Base-by-base conservation (phyloP, 164 flowering plant genomes). In the Malania oleifera region DNA sequence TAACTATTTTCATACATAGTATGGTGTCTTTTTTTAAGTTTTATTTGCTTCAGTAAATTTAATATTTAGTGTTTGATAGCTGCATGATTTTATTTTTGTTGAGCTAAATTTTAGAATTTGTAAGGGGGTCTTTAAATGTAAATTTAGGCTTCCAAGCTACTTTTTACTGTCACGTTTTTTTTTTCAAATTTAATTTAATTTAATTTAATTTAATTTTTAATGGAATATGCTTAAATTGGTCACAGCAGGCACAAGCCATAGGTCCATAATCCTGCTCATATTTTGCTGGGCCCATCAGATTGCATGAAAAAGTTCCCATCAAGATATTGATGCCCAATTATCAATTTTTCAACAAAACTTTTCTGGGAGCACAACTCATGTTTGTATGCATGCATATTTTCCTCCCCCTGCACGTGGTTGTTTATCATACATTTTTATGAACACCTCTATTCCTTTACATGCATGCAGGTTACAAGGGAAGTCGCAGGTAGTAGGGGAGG, bases 401-500 rank as follows among this genome's bases (percentile, higher is more conserved):
- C 2, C 22, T 49, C 24, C 45, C 14, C 17, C 8, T 23, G 3
- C 17, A 23, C 22, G n/a, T 46, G 12, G 22, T 2, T 8, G 8
- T 45, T 19, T 28, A 29, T 31, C 34, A n/a, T 28, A 0, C 28
- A 28, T 28, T 52, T 23, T 43, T 18, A 8, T 43, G 1, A 2
- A 11, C 7, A 46, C 3, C 26, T 46, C 18, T 29, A 1, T 54
- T 24, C 17, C 52, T 34, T 0, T 49, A 12, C 6, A 29, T 27
- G 18, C 61, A 23, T 71, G 50, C 81, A 91, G 98, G 73, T 78
- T 91, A 59, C 99, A 91, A 52, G 91, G 99, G 12, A 95, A 89
- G 75, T 91, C 99, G 59, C 96, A 86, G 72, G 27, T 83, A 34
- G 92, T 95, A 59, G 82, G 79, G 70, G 91, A 85, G 67, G 96